Percentiles rank a stretch among this genome's conserved stretches.
phyloP scores from a whole-genome alignment of 2,329 filamentous ascomycete species.

The Calonectria hawksworthii region DNA sequence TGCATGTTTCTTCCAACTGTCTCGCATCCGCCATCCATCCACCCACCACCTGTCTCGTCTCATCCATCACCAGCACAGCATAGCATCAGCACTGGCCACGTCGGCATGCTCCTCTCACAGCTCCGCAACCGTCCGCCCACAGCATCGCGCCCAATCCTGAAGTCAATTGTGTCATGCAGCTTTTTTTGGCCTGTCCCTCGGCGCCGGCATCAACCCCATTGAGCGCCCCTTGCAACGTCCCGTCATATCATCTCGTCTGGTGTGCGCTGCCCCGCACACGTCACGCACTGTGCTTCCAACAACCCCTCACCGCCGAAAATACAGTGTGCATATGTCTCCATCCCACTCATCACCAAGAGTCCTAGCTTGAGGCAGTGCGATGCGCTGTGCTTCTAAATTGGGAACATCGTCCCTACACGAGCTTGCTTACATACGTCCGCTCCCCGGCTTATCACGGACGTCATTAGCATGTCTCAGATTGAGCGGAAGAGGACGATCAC shows the following conservation, averaged over 20 bases:
- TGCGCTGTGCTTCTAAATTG: constrained; percentile 40
- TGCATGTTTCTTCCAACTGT: not conserved
- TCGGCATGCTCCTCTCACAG: constrained; percentile 3
- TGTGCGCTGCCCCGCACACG: not conserved
- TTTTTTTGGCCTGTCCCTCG: not conserved
- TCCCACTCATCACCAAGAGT: constrained; percentile 18
- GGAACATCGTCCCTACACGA: constrained; percentile 19
- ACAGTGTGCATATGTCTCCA: constrained; percentile 16
- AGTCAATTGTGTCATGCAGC: constrained; percentile 10
- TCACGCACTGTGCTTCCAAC: constrained; percentile 16
- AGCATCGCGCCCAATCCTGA: not conserved
- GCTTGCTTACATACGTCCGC: not conserved
- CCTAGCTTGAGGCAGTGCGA: constrained; percentile 36
- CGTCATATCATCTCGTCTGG: not conserved
- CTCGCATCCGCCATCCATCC: not conserved
- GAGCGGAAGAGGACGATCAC: not conserved
- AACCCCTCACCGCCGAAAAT: not conserved
- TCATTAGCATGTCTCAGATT: not conserved
- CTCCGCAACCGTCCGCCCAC: not conserved
- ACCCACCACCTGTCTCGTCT: not conserved
- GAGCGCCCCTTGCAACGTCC: not conserved
- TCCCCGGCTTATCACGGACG: constrained; percentile 21
- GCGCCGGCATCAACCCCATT: not conserved
- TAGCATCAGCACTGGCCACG: constrained; percentile 5
- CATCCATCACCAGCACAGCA: not conserved